Conservation (phyloP, 2,329 filamentous ascomycete genomes). For the Sclerotiophoma versabilis region DNA sequence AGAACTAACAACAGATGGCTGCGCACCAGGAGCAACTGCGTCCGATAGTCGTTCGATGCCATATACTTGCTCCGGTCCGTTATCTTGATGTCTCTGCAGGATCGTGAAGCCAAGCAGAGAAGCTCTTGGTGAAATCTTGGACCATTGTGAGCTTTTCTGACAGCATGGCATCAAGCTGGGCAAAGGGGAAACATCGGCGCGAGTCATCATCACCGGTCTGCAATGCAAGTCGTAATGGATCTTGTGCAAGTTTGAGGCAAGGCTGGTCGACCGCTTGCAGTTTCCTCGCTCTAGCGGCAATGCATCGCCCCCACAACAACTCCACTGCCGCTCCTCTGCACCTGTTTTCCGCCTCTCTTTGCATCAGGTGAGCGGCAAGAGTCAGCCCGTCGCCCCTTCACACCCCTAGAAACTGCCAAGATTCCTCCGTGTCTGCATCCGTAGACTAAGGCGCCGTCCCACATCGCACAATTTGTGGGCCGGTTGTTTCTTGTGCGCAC, state of each 20-base stretch:
- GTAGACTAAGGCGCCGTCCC: constrained; percentile 9
- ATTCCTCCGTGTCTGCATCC: constrained; percentile 3
- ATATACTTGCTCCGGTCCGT: constrained; percentile 3
- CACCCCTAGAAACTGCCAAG: constrained; percentile 12
- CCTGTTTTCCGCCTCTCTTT: constrained; percentile 2
- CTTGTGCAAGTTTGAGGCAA: background rate
- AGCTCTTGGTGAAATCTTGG: constrained; percentile 7
- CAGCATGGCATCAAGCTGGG: constrained; percentile 7
- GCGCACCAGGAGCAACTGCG: constrained; percentile 6
- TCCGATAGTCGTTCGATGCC: background rate
- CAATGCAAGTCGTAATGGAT: constrained; percentile 2
- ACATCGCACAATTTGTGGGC: constrained; percentile 7
- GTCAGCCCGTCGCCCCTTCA: background rate
- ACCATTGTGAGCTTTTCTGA: constrained; percentile 5
- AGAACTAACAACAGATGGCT: background rate
- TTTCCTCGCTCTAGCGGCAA: constrained; percentile 3
- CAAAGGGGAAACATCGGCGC: background rate
- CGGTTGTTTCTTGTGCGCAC: constrained; percentile 10
- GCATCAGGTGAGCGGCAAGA: constrained; percentile 16
- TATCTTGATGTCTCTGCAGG: constrained; percentile 4
- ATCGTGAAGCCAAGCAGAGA: constrained; percentile 2
- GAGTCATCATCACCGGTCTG: constrained; percentile 20
- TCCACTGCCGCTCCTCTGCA: constrained; percentile 5
- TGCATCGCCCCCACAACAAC: constrained; percentile 3
- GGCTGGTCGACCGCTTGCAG: constrained; percentile 7